Evolutionary conservation across 306 rosid species (phyloP).

Genomic region (Arachis hypogaea): DNA sequence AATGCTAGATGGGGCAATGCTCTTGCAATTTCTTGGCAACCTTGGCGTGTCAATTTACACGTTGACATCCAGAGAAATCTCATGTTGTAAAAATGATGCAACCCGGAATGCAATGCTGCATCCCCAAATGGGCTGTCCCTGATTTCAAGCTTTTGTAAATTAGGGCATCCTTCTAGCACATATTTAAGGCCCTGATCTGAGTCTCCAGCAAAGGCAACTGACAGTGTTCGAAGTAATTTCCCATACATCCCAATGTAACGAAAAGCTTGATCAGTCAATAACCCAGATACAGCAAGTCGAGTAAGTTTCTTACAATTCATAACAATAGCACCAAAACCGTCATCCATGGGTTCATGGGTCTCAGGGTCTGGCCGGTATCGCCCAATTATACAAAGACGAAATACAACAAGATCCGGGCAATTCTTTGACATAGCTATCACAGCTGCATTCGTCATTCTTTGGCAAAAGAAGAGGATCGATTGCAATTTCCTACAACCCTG

Average conservation of each 20-base stretch:
- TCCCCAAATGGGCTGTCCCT: slow-evolving; percentile 93
- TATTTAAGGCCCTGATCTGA: slow-evolving; percentile 65
- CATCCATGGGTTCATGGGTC: slow-evolving; percentile 82
- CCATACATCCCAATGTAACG: slow-evolving; percentile 70
- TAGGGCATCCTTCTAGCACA: slow-evolving; percentile 77
- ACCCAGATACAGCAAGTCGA: slow-evolving; percentile 79
- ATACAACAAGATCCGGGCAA: slow-evolving; percentile 77
- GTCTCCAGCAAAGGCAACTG: slow-evolving; percentile 86
- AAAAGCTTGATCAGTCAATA: slow-evolving; percentile 79
- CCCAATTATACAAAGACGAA: slow-evolving; percentile 85
- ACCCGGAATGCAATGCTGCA: slow-evolving; percentile 67
- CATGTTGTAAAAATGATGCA: slow-evolving; percentile 86
- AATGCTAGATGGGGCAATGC: slow-evolving; percentile 67
- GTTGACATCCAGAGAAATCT: slow-evolving; percentile 95
- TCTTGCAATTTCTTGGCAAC: slow-evolving; percentile 67
- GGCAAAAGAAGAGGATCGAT: slow-evolving; percentile 75
- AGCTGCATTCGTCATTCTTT: slow-evolving; percentile 81
- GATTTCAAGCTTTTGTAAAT: slow-evolving; percentile 82
- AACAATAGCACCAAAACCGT: slow-evolving; percentile 92
- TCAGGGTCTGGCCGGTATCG: slow-evolving; percentile 59
- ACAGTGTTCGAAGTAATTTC: slow-evolving; percentile 77
- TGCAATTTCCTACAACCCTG: slow-evolving; percentile 75
- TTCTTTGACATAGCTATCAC: slow-evolving; percentile 75
- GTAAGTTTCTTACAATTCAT: slow-evolving; percentile 91
- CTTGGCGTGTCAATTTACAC: slow-evolving; percentile 61